Conservation (phyloP, 805 yeast species). For the Starmerella sirachaensis region DNA sequence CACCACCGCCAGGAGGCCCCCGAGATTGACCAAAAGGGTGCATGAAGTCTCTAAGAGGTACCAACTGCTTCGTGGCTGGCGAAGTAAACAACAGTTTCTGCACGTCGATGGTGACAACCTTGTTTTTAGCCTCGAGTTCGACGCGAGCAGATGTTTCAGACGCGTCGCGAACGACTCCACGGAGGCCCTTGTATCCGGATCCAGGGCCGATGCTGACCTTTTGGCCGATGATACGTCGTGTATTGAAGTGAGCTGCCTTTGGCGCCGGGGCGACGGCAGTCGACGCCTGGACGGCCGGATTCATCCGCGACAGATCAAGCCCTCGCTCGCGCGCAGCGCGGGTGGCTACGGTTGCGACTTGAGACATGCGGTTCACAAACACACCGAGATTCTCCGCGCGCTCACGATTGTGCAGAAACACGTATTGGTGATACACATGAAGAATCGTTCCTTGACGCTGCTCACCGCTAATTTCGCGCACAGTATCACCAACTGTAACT, state of each 20-base stretch:
- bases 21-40: conserved; percentile 23
- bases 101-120: conserved; percentile 74
- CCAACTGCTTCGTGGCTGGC: conserved; percentile 43
- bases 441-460: conserved; percentile 78
- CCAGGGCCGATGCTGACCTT: conserved; percentile 78
- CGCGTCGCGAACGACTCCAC: conserved; percentile 87
- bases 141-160: conserved; percentile 85
- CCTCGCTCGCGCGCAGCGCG: conserved; percentile 58
- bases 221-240: conserved; percentile 49
- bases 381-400: conserved; percentile 81
- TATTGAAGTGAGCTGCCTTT: conserved; percentile 19
- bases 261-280: conserved; percentile 42
- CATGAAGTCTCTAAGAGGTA: conserved; percentile 71
- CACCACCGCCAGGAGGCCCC: conserved; percentile 6
- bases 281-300: conserved; percentile 42
- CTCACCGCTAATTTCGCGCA: conserved; percentile 73
- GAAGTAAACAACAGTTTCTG: conserved; percentile 62
- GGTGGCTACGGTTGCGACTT: conserved; percentile 73
- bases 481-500: conserved; percentile 80
- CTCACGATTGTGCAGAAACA: conserved; percentile 72
- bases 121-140: conserved; percentile 85
- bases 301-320: conserved; percentile 74
- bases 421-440: conserved; percentile 68
- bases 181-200: conserved; percentile 85
- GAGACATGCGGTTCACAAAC: conserved; percentile 63